A percentile compares a stretch with the other conserved stretches of the same genome.
phyloP scores from a whole-genome alignment of 495 filamentous ascomycete genomes.

The Aspergillus heteromorphus region DNA sequence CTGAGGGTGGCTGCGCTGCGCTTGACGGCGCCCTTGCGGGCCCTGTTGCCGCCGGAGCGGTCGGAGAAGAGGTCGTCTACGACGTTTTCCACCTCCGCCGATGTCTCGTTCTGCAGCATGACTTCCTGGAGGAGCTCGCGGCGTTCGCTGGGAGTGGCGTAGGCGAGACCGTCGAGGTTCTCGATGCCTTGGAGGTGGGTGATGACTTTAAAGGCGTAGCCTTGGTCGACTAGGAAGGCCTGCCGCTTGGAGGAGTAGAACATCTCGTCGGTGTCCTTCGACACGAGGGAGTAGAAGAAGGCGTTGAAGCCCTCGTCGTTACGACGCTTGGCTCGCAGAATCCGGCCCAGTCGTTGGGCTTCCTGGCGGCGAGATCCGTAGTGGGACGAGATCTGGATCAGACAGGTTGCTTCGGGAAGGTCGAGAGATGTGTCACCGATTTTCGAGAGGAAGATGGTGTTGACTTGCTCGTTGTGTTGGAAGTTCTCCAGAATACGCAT shows the following conservation, averaged over 20 bases:
- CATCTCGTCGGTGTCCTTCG: constrained; percentile 97
- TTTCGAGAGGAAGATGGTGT: constrained; percentile 96
- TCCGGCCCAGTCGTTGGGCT: constrained; percentile 89
- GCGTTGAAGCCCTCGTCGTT: constrained; percentile 99
- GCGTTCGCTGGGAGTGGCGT: constrained; percentile 72
- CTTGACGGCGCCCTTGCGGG: constrained; percentile 52
- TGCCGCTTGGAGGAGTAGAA: constrained; percentile 96
- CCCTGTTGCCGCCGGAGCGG: constrained; percentile 36
- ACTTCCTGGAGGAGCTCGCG: constrained; percentile 86
- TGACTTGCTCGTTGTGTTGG: constrained; percentile 86
- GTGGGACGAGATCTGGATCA: constrained; percentile 98
- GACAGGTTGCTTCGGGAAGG: constrained; percentile 90
- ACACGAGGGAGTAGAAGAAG: constrained; percentile 97
- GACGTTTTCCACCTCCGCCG: constrained; percentile 69
- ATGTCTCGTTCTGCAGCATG: constrained; percentile 83
- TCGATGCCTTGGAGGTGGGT: constrained; percentile 92
- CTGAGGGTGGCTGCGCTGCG: constrained; percentile 80
- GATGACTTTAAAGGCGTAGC: constrained; percentile 99
- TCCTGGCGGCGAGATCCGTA: constrained; percentile 97
- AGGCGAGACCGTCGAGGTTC: constrained; percentile 72
- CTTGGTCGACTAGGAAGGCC: constrained; percentile 96
- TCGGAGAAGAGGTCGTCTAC: constrained; percentile 79
- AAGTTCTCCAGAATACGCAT: constrained; percentile 92
- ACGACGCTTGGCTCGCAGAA: constrained; percentile 89
- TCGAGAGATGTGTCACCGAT: constrained; percentile 98